Base-by-base conservation (phyloP, 805 yeast genomes). In the Aciculoconidium aculeatum region DNA sequence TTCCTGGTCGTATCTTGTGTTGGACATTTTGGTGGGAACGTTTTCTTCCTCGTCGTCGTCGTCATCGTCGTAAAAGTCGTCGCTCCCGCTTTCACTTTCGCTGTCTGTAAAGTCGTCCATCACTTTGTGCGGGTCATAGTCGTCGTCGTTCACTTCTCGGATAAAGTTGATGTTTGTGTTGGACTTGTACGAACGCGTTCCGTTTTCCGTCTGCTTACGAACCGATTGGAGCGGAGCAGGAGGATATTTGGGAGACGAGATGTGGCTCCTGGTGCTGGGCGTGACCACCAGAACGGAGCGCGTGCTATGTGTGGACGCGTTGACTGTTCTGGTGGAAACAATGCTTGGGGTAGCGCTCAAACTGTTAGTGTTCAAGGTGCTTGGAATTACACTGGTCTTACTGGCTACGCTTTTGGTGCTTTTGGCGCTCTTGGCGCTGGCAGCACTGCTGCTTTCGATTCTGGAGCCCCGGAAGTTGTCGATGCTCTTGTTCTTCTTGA, bases 101-200 rank as follows among this genome's bases (percentile, higher is more conserved):
- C 25, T 25, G 11, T 30, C 39, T n/a, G 11, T 11, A 12, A 14
- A 12, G 14, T 27, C 31, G 9, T 17, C 27, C 11, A 17, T 11
- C 12, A 15, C 30, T 6, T 25, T 20, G 15, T 23, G 15, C 10
- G 34, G 27, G 11, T 26, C 34, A 25, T 27, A 34, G 20, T 39
- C 41, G 27, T 44, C 49, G 21, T 51, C 58, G 9, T 43, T 41
- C 6, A 56, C 53, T 36, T 54, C 62, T 23, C 59, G 42, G 6
- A 56, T 55, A 23, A 53, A 45, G 33, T 53, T 45, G 14, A 40
- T 40, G 23, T 36, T 36, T 9, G 42, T 38, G 30, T 39, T 41
- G 17, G 45, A 41, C 29, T 36, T 36, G 36, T 28, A 36, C 19
- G 40, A 19, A 8, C 24, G 30, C 3, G 23, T 24, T n/a, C n/a